Base-by-base conservation (phyloP, 2,329 filamentous ascomycete species). In the Colletotrichum salicis region DNA sequence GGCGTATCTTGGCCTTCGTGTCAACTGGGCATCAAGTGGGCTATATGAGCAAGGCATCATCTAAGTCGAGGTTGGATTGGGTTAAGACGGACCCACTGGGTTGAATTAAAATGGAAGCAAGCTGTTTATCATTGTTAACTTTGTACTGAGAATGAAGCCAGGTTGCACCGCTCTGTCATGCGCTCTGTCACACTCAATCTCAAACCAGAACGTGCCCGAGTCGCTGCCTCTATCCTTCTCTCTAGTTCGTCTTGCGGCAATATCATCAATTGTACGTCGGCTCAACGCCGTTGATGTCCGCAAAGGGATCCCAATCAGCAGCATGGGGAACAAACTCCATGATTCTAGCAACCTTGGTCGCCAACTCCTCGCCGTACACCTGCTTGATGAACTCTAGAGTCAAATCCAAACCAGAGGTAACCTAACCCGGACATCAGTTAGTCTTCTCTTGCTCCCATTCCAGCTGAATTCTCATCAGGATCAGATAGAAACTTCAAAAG, bases 281-380 rank as follows among this genome's bases (percentile, higher is more conserved):
- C 4, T 74, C 67, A 27, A 80, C 74, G 51, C 74, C 73, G 58
- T 74, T 77, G 60, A 76, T 74, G 3, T 67, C 68, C 0, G 79
- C 69, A 61, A 80, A 80, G 7, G 77, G 78, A 60, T 81, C 79
- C 41, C 79, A 76, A 24, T 75, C 69, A 22, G 78, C 75, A 19
- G 67, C 57, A 15, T 75, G 75, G 2, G 79, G 76, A n/a, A 75
- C 83, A 80, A 91, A 90, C 80, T 92, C 90, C 75, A 88, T 84
- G 54, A 78, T 77, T 73, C 84, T 83, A 13, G 86, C 84, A 52
- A 90, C 79, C 5, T 74, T 74, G 60, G 82, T 77, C 3, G 86
- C 86, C 59, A 81, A 79, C 35, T 85, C 83, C 59, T 84, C 79
- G 0, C 89, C 88, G 80, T 86, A 92, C 8, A 88, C 81, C 41